Conservation (phyloP, 2,329 filamentous ascomycete genomes). For the Penicillium sp. region DNA sequence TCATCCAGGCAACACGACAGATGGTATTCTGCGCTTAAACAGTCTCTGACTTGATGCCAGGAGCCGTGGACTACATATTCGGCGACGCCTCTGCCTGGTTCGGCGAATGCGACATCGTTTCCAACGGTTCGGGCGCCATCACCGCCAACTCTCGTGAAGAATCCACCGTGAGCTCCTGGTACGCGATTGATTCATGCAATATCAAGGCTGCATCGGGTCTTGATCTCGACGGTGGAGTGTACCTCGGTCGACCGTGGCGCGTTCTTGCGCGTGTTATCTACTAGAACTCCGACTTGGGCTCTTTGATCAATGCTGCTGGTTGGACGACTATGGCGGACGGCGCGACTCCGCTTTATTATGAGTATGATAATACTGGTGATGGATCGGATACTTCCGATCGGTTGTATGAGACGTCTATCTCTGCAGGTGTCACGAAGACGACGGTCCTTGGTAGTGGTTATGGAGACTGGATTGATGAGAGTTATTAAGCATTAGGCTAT, state of each 20-base stretch:
- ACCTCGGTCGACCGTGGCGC: conserved; percentile 37
- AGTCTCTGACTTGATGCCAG: conserved; percentile 9
- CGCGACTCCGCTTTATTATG: conserved; percentile 34
- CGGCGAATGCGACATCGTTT: conserved; percentile 33
- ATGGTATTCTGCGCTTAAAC: neutral
- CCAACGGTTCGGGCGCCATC: conserved; percentile 32
- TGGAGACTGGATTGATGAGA: conserved; percentile 19
- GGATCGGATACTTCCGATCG: conserved; percentile 23
- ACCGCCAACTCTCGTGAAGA: conserved; percentile 32
- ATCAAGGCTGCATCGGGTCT: conserved; percentile 21
- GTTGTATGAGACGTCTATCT: conserved; percentile 23
- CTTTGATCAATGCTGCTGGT: conserved; percentile 32
- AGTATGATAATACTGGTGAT: conserved; percentile 29
- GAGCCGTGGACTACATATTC: conserved; percentile 39
- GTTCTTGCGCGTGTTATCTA: conserved; percentile 36
- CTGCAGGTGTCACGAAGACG: conserved; percentile 25
- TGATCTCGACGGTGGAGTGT: conserved; percentile 25
- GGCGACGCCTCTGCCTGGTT: conserved; percentile 33
- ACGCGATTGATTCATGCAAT: conserved; percentile 32
- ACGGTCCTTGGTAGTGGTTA: conserved; percentile 27
- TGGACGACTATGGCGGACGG: conserved; percentile 34
- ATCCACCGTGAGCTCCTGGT: conserved; percentile 29
- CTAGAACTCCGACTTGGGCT: conserved; percentile 29
- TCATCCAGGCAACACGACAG: neutral
- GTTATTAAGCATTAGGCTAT: conserved; percentile 2